Percentiles rank a stretch among this genome's conserved stretches.
These are phyloP conservation scores for Malassezia furfur DNA, from an alignment of 1,284 basidiomycete species.

Conservation along the genomic window DNA sequence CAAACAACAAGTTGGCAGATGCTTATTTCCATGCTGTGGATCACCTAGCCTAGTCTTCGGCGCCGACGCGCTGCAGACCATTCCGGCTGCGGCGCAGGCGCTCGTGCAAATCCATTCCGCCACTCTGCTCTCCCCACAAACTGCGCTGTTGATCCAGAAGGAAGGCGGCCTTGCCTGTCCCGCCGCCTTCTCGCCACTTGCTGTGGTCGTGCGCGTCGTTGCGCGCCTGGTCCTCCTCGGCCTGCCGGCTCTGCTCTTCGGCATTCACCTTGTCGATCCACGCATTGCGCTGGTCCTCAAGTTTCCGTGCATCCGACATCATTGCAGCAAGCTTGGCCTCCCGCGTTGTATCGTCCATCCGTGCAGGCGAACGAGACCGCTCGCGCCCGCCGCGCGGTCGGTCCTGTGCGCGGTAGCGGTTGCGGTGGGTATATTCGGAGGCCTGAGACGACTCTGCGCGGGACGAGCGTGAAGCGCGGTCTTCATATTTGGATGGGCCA, in stretches of 20 bases:
- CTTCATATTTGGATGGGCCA: too few species aligned
- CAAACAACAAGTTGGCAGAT: background rate
- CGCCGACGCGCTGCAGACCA: slow-evolving; percentile 23
- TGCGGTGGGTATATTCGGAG: background rate
- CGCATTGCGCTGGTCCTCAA: slow-evolving; percentile 57
- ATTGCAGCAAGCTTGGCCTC: slow-evolving; percentile 76
- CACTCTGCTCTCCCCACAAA: slow-evolving; percentile 23
- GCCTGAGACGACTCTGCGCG: too few species aligned
- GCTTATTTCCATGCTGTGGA: too few species aligned
- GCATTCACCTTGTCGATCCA: slow-evolving; percentile 28
- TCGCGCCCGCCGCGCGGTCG: slow-evolving; percentile 3
- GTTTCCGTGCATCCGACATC: slow-evolving; percentile 60
- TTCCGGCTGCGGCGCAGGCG: slow-evolving; percentile 26
- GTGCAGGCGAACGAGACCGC: slow-evolving; percentile 4
- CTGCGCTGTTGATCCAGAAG: slow-evolving; percentile 35
- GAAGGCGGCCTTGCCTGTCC: slow-evolving; percentile 30
- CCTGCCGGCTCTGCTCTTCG: slow-evolving; percentile 25
- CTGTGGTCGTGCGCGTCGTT: slow-evolving; percentile 21
- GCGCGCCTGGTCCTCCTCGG: slow-evolving; percentile 29
- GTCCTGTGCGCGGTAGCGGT: background rate
- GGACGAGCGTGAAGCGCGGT: too few species aligned
- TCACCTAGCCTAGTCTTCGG: background rate
- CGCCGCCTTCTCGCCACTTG: slow-evolving; percentile 20
- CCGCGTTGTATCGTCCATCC: slow-evolving; percentile 55
- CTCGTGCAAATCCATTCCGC: slow-evolving; percentile 28